Conservation (phyloP, 495 filamentous ascomycete species). For the Pseudevernia furfuracea region DNA sequence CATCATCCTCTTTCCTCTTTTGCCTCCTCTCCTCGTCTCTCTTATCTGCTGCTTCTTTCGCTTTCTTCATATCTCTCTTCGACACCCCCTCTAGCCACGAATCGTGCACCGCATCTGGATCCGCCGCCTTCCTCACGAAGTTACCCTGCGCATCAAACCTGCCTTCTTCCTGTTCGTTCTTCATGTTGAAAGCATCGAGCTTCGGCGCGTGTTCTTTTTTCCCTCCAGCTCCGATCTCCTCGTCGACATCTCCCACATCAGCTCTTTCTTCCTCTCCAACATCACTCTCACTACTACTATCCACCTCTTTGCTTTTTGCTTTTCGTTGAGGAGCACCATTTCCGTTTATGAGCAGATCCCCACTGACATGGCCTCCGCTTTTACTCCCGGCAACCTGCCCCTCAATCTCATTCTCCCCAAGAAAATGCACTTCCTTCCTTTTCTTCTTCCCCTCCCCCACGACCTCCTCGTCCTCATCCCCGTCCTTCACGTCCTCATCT, state of each 20-base stretch:
- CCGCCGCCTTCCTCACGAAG: slow-evolving; percentile 78
- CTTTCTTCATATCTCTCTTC: slow-evolving; percentile 85
- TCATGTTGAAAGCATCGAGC: slow-evolving; percentile 94
- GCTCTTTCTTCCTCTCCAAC: slow-evolving; percentile 67
- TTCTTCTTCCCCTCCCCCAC: slow-evolving; percentile 49
- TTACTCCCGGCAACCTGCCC: slow-evolving; percentile 73
- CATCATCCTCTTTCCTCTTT: slow-evolving; percentile 63
- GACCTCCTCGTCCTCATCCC: slow-evolving; percentile 44
- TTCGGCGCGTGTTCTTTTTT: slow-evolving; percentile 94
- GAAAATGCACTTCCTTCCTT: slow-evolving; percentile 70
- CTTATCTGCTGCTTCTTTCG: slow-evolving; percentile 80
- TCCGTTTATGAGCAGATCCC: slow-evolving; percentile 40
- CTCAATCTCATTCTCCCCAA: slow-evolving; percentile 69
- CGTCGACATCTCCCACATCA: slow-evolving; percentile 62
- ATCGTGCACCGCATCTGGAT: slow-evolving; percentile 88
- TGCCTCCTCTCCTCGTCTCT: slow-evolving; percentile 67
- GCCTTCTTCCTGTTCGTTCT: slow-evolving; percentile 82
- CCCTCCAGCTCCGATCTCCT: slow-evolving; percentile 80
- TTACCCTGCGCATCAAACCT: slow-evolving; percentile 85
- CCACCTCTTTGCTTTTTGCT: slow-evolving; percentile 27
- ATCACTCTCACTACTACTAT: slow-evolving; percentile 55
- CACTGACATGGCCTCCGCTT: slow-evolving; percentile 58
- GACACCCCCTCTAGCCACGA: slow-evolving; percentile 85
- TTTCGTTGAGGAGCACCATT: slow-evolving; percentile 34
- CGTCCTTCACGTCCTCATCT: slow-evolving; percentile 53